Conservation (phyloP, 192 early-diverging fungal genomes). For the Coemansia sp. region DNA sequence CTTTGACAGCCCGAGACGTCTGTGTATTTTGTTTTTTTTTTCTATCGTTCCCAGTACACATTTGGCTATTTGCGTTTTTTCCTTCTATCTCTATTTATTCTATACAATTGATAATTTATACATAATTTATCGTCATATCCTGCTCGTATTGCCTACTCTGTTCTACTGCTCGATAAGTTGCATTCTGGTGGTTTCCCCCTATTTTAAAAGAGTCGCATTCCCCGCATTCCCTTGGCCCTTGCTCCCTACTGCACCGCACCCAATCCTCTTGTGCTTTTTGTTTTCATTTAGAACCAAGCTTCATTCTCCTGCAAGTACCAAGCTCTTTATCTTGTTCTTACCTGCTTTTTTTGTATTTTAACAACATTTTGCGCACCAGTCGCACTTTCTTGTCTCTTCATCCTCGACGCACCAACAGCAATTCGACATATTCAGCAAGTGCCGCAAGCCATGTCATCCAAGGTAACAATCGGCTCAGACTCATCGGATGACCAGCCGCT, state of each 20-base stretch:
- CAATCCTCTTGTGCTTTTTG: neutral
- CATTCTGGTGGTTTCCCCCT: neutral
- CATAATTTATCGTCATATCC: neutral
- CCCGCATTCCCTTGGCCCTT: conserved; percentile 19
- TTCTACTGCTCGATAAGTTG: neutral
- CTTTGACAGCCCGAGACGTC: no score
- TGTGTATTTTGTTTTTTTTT: no score
- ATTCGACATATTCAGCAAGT: neutral
- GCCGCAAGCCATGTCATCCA: conserved; percentile 15
- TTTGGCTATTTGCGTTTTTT: neutral
- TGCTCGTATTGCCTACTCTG: neutral
- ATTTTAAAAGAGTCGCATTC: conserved; percentile 1
- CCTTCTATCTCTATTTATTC: neutral
- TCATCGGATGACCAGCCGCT: conserved; percentile 28
- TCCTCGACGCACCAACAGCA: neutral
- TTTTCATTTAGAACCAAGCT: no score
- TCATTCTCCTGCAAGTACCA: neutral
- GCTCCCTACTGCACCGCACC: neutral
- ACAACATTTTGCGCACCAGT: neutral
- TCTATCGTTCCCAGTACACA: no score
- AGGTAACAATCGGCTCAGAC: conserved; percentile 25
- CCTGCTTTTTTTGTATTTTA: neutral
- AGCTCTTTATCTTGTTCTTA: neutral
- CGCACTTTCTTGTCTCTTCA: neutral
- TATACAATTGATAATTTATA: neutral